Percentiles rank a stretch among this genome's conserved stretches.
Conservation (phyloP, 805 yeast species). For the Candida maesae region DNA sequence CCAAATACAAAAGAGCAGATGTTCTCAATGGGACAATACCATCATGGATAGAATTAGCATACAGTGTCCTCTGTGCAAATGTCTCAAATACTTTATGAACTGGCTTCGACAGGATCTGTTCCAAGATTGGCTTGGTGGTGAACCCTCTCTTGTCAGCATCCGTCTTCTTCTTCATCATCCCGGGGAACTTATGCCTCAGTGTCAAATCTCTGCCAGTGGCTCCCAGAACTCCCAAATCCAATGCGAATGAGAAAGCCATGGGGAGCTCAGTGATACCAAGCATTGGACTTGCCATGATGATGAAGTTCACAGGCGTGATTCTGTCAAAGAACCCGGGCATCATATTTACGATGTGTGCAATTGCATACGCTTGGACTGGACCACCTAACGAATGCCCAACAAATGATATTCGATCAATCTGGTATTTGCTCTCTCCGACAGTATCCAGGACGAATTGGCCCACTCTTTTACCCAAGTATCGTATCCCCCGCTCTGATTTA, state of each 20-base stretch:
- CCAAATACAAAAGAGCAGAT: conserved; percentile 77
- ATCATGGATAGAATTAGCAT: conserved; percentile 88
- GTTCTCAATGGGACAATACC: conserved; percentile 96
- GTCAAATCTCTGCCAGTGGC: conserved; percentile 89
- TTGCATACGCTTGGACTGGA: conserved; percentile 82
- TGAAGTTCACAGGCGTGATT: conserved; percentile 71
- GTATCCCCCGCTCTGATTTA: conserved; percentile 84
- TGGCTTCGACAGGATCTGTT: conserved; percentile 72
- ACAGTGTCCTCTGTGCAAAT: conserved; percentile 71
- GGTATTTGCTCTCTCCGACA: conserved; percentile 40
- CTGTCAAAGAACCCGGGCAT: conserved; percentile 67
- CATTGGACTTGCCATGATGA: conserved; percentile 84
- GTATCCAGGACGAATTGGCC: conserved; percentile 57
- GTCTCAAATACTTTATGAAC: conserved; percentile 58
- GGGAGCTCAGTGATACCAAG: conserved; percentile 92
- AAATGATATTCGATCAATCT: conserved; percentile 69
- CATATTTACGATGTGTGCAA: conserved; percentile 61
- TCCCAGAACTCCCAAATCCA: conserved; percentile 89
- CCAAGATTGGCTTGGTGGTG: conserved; percentile 57
- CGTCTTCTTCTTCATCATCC: conserved; percentile 14
- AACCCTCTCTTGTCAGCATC: conserved; percentile 12
- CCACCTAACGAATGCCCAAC: conserved; percentile 96
- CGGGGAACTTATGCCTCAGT: conserved; percentile 41
- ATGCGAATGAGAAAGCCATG: conserved; percentile 72
- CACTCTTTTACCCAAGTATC: conserved; percentile 75